Evolutionary conservation across 1,284 basidiomycete species (phyloP), one percentile per base, ranked within the genome.

Genomic region (Butyriboletus appendiculatus): DNA sequence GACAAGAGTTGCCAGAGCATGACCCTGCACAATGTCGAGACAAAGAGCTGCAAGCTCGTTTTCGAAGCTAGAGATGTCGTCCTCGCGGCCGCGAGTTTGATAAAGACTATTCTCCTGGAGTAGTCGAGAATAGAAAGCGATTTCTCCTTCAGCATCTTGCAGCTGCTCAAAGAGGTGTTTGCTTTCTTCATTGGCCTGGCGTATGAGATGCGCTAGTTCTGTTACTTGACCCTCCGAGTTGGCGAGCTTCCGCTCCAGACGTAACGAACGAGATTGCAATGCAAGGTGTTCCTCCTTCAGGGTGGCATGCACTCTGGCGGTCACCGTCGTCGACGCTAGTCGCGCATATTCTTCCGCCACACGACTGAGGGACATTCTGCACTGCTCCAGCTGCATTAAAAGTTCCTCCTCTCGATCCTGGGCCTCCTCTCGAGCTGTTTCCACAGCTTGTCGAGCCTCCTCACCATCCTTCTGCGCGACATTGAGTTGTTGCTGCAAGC

Each of bases 221-320:
- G 74, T 66, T 14, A 88, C 85, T 64, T 90, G 86, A 15, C 71
- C 80, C 52, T 89, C 85, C 10, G 85, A 75, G 61, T 87, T 87
- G 33, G 80, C 82, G 7, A 88, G 72, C 63, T 85, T 88, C 56
- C 88, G 80, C 62, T 87, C 81, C 16, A 89, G 71, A 33, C 84
- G 81, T 33, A 76, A 67, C 18, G 74, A 71, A 12, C 75, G 78
- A 24, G 82, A 62, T 52, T 77, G 76, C 22, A 81, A 62, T 0
- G 66, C 61, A 6, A 66, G 48, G 43, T 77, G 66, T 33, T 81
- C 75, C 34, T 75, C 70, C 65, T 78, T 76, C 35, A 83, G 69
- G n/a, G 59, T 59, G 12, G 71, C 68, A 62, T 85, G 75, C 0
- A 57, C 59, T 16, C 72, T 59, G 43, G 66, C 62, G 1, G 80